phyloP scores from a whole-genome alignment of 495 filamentous ascomycete species.

The Podospora australis region DNA sequence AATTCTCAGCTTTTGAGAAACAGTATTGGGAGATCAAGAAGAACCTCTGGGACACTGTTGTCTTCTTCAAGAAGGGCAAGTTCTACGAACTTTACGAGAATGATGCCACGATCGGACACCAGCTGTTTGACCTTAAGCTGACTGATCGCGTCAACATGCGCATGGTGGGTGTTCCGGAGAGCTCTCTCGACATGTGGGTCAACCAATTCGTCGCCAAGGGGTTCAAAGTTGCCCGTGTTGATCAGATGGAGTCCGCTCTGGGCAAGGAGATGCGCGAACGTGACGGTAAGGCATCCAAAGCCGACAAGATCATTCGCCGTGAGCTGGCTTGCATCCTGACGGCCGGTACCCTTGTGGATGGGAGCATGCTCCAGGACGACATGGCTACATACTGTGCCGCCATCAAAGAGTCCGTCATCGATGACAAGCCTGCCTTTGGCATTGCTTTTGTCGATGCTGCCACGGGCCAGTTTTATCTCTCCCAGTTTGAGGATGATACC shows the following conservation, averaged over 20 bases:
- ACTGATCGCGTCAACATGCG: slow-evolving; percentile 99
- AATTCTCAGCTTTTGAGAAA: slow-evolving; percentile 91
- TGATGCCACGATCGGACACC: slow-evolving; percentile 94
- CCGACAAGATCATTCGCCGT: slow-evolving; percentile 87
- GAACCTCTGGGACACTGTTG: slow-evolving; percentile 93
- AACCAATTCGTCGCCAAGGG: slow-evolving; percentile 93
- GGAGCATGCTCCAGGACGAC: slow-evolving; percentile 94
- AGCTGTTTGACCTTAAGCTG: slow-evolving; percentile 95
- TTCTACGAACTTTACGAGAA: slow-evolving; percentile 99
- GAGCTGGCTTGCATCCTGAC: slow-evolving; percentile 90
- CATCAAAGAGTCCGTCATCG: slow-evolving; percentile 79
- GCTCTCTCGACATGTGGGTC: slow-evolving; percentile 84
- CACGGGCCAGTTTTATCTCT: slow-evolving; percentile 89
- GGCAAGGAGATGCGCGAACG: slow-evolving; percentile 98
- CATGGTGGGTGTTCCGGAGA: slow-evolving; percentile 92
- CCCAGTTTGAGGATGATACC: slow-evolving; percentile 84
- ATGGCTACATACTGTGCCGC: slow-evolving; percentile 96
- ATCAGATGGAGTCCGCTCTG: slow-evolving; percentile 90
- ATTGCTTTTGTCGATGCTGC: slow-evolving; percentile 94
- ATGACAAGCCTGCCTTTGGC: slow-evolving; percentile 78
- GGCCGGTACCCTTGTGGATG: slow-evolving; percentile 86
- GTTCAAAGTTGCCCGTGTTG: slow-evolving; percentile 92
- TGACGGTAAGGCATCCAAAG: slow-evolving; percentile 53
- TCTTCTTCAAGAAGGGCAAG: slow-evolving; percentile 99
- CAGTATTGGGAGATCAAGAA: slow-evolving; percentile 99